phyloP scores from a whole-genome alignment of 495 filamentous ascomycete species.

The Podospora appendiculata region DNA sequence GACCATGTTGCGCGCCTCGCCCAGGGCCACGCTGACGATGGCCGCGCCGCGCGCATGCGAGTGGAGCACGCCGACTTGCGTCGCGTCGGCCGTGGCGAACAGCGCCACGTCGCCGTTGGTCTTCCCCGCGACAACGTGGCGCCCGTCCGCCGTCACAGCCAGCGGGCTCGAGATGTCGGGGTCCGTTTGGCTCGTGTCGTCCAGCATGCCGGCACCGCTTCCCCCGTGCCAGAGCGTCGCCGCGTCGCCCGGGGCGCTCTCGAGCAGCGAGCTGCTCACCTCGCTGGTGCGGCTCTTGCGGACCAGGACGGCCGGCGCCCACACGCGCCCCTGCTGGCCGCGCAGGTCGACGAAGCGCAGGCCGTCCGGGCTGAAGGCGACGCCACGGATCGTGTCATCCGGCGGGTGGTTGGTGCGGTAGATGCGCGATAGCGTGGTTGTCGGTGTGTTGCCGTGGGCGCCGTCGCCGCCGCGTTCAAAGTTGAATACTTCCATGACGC shows the following conservation, averaged over 20 bases:
- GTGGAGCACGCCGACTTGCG: slow-evolving; percentile 5
- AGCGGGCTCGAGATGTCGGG: slow-evolving; percentile 13
- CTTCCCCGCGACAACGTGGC: slow-evolving; percentile 12
- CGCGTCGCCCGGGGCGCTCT: background rate
- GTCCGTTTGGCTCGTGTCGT: slow-evolving; percentile 1
- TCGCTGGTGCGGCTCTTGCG: slow-evolving; percentile 7
- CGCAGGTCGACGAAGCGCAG: slow-evolving; percentile 21
- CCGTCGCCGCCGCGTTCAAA: slow-evolving; percentile 9
- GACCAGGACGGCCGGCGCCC: slow-evolving; percentile 22
- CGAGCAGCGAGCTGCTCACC: slow-evolving; percentile 3
- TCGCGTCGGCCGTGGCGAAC: slow-evolving; percentile 8
- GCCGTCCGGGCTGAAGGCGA: slow-evolving; percentile 23
- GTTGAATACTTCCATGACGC: slow-evolving; percentile 21
- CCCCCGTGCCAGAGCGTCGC: too few species aligned
- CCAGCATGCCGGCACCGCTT: too few species aligned
- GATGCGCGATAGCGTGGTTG: slow-evolving; percentile 11
- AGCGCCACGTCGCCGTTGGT: slow-evolving; percentile 16
- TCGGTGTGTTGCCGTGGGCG: too few species aligned
- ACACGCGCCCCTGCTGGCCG: slow-evolving; percentile 20
- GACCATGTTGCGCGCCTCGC: slow-evolving; percentile 5
- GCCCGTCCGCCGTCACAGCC: slow-evolving; percentile 2
- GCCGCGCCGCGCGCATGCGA: slow-evolving; percentile 8
- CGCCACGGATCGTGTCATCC: slow-evolving; percentile 11
- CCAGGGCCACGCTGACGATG: slow-evolving; percentile 3
- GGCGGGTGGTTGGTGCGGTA: slow-evolving; percentile 15